Evolutionary conservation across 2,329 filamentous ascomycete genomes (phyloP).

Genomic region (Cladosporium sp.): DNA sequence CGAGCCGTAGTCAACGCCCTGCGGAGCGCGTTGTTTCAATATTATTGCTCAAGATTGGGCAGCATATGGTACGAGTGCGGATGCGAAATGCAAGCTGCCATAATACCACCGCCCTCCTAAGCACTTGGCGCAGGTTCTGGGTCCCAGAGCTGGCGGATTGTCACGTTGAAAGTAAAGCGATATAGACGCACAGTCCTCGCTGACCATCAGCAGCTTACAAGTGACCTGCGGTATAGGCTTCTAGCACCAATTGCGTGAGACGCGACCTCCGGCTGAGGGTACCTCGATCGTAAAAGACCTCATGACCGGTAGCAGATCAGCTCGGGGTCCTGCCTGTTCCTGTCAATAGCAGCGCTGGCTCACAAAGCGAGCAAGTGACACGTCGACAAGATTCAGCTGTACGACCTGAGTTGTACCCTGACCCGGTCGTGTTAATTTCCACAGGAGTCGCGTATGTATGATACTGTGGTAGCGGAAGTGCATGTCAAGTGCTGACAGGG

Average conservation of each 20-base stretch:
- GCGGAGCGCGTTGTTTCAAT: background rate
- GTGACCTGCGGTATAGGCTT: background rate
- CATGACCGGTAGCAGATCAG: background rate
- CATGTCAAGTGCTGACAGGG: slow-evolving; percentile 8
- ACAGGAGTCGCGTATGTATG: background rate
- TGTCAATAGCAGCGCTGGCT: background rate
- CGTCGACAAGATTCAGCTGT: background rate
- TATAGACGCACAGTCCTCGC: background rate
- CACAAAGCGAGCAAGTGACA: background rate
- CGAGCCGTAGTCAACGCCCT: background rate
- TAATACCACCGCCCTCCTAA: background rate
- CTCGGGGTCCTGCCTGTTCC: slow-evolving; percentile 3
- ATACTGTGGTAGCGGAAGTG: background rate
- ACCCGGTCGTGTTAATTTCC: slow-evolving; percentile 6
- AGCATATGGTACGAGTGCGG: no score
- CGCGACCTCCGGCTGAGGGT: background rate
- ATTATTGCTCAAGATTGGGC: no score
- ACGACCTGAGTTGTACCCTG: background rate
- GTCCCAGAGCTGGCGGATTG: background rate
- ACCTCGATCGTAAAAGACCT: background rate
- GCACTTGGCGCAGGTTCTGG: background rate
- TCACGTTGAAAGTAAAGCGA: background rate
- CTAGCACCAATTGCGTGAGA: background rate
- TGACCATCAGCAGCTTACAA: slow-evolving; percentile 5
- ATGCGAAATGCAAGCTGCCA: background rate